Percentiles rank a stretch among this genome's conserved stretches.
Evolutionary conservation across 2,329 filamentous ascomycete species (phyloP).

Genomic region (Myriosclerotinia scirpicola): DNA sequence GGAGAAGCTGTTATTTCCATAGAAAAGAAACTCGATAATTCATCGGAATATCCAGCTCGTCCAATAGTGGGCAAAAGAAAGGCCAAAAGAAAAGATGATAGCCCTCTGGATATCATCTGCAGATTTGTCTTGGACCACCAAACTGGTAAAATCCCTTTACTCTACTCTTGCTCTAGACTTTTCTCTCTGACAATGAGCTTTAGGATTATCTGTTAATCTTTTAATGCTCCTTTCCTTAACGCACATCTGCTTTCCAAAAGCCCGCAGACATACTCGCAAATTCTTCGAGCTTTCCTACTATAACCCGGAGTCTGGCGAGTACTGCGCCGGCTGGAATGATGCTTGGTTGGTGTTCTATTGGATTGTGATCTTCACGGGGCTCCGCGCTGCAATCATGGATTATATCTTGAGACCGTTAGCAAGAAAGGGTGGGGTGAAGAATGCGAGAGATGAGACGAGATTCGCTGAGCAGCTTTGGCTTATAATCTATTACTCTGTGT

Average conservation of each 20-base stretch:
- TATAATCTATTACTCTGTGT: slow-evolving; percentile 75
- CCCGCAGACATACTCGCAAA: slow-evolving; percentile 75
- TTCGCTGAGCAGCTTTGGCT: slow-evolving; percentile 97
- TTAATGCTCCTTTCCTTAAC: slow-evolving; percentile 79
- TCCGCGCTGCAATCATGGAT: slow-evolving; percentile 83
- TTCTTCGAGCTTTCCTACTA: slow-evolving; percentile 88
- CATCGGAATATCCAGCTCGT: slow-evolving; percentile 21
- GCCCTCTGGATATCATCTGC: slow-evolving; percentile 59
- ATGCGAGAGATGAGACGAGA: slow-evolving; percentile 72
- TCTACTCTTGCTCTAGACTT: background rate
- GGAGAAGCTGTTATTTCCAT: slow-evolving; percentile 25
- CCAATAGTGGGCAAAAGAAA: slow-evolving; percentile 44
- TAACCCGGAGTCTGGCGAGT: slow-evolving; percentile 65
- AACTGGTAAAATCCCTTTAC: slow-evolving; percentile 58
- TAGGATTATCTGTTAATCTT: slow-evolving; percentile 83
- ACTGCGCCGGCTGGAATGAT: slow-evolving; percentile 78
- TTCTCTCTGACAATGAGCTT: slow-evolving; percentile 22
- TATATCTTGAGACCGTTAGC: slow-evolving; percentile 81
- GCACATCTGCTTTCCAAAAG: slow-evolving; percentile 78
- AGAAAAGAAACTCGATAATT: slow-evolving; percentile 29
- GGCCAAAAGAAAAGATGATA: slow-evolving; percentile 61
- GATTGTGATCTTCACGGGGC: slow-evolving; percentile 81
- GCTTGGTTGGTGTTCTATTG: slow-evolving; percentile 73
- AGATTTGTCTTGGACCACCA: slow-evolving; percentile 77
- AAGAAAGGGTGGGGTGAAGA: slow-evolving; percentile 68